Base-by-base conservation (phyloP, 306 rosid species). In the Begonia fuchsioides region DNA sequence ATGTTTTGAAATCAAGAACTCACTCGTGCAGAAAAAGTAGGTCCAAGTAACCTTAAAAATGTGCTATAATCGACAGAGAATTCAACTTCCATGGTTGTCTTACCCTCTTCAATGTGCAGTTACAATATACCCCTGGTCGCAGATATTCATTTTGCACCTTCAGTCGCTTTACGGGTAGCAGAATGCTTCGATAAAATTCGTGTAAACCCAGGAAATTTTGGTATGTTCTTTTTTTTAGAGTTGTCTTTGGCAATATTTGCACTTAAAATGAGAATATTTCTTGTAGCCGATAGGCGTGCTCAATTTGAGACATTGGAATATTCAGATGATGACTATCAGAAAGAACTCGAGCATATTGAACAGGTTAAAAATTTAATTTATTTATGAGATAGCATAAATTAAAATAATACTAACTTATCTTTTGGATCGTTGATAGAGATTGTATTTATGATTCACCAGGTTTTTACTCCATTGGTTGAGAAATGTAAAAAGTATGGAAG, bases 301-400 rank as follows among this genome's bases (percentile, higher is more conserved):
- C 98, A 85, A 55, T 90, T 90, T 77, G 95, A 79, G 71, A 14
- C 39, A 59, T 55, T 90, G 40, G 98, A 85, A 73, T 90, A 90
- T 81, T 72, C 95, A 0, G 94, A 90, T 10, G 95, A 90, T 0
- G 98, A 90, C 62, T 90, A 90, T 71, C 83, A 81, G 72, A 85
- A 85, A 68, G 98, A 90, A 69, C 94, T 90, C 66, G 98, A 85
- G 74, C 98, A 90, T 59, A 90, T 90, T 65, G 98, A 90, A 66
- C 76, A 77, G 87, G 98, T 90, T 39, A 5, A 49, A 52, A 38
- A n/a, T 38, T 47, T 50, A n/a, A n/a, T n/a, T n/a, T n/a, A n/a
- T n/a, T n/a, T n/a, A n/a, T n/a, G n/a, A n/a, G n/a, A n/a, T n/a
- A n/a, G n/a, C n/a, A n/a, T n/a, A n/a, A n/a, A n/a, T n/a, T n/a